Evolutionary conservation across 2,329 filamentous ascomycete species (phyloP).

Genomic region (Trichophyton equinum): DNA sequence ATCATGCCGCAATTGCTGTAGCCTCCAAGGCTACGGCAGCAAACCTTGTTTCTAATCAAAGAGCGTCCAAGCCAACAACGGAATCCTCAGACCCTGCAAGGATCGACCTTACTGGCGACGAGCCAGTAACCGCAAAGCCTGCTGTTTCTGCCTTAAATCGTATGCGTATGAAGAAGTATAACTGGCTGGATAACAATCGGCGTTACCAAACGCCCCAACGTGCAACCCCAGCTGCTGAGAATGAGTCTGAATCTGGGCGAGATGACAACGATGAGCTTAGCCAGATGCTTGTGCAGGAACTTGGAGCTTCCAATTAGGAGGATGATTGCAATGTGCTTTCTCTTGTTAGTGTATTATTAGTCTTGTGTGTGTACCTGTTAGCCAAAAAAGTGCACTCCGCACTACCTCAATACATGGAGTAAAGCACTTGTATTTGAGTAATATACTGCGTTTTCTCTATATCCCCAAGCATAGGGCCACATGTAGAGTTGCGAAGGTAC

Average conservation of each 20-base stretch:
- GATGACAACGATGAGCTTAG: slow-evolving; percentile 8
- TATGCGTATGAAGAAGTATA: slow-evolving; percentile 22
- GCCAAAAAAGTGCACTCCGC: too few relatives aligned
- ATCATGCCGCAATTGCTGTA: background rate
- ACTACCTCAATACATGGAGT: too few relatives aligned
- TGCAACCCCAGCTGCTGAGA: background rate
- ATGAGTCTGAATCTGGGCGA: background rate
- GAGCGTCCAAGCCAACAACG: background rate
- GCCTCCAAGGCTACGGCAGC: background rate
- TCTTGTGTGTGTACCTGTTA: too few relatives aligned
- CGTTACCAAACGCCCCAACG: background rate
- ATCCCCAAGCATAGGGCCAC: too few relatives aligned
- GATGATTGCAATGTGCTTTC: background rate
- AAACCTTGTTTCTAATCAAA: background rate
- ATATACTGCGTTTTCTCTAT: too few relatives aligned
- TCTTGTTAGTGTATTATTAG: background rate
- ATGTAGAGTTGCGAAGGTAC: too few relatives aligned
- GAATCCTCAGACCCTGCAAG: slow-evolving; percentile 12
- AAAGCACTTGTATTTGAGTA: too few relatives aligned
- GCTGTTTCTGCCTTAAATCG: slow-evolving; percentile 15
- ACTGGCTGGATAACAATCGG: slow-evolving; percentile 18
- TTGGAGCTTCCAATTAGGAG: slow-evolving; percentile 9
- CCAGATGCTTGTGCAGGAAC: slow-evolving; percentile 19
- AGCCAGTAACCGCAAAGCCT: background rate
- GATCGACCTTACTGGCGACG: slow-evolving; percentile 11